Conservation (phyloP, 2,329 filamentous ascomycete genomes). For the Hortaea werneckii region DNA sequence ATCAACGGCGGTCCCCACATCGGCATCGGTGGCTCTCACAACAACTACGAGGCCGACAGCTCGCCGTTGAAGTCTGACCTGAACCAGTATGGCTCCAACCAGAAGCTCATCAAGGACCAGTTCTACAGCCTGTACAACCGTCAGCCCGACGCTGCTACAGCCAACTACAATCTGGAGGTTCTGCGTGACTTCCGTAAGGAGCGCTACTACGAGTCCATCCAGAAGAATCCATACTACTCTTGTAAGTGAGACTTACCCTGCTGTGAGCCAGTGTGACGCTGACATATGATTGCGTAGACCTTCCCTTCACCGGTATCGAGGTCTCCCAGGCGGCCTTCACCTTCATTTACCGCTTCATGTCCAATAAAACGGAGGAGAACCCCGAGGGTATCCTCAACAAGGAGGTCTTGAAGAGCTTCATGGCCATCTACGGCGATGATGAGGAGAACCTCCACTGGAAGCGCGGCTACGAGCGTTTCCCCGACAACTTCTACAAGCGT, state of each 20-base stretch:
- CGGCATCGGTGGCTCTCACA: slow-evolving; percentile 19
- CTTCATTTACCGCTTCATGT: slow-evolving; percentile 30
- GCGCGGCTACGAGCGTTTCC: slow-evolving; percentile 15
- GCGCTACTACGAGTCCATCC: slow-evolving; percentile 21
- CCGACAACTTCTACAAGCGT: slow-evolving; percentile 19
- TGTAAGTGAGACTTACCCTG: slow-evolving; percentile 7
- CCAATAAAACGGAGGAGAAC: slow-evolving; percentile 29
- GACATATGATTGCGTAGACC: too few species aligned
- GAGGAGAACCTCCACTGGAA: slow-evolving; percentile 18
- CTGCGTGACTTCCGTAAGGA: slow-evolving; percentile 18
- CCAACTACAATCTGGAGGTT: slow-evolving; percentile 25
- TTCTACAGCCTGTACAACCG: slow-evolving; percentile 18
- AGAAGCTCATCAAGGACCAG: slow-evolving; percentile 11
- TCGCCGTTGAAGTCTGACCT: slow-evolving; percentile 24
- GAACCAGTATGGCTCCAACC: slow-evolving; percentile 18
- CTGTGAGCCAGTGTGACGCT: too few species aligned
- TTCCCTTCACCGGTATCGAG: slow-evolving; percentile 18
- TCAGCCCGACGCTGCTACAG: slow-evolving; percentile 13
- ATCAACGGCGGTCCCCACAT: slow-evolving; percentile 18
- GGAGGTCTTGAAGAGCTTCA: slow-evolving; percentile 31
- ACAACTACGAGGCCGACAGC: slow-evolving; percentile 27
- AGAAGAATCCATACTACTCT: slow-evolving; percentile 17
- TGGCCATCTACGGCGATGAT: slow-evolving; percentile 24
- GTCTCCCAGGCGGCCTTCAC: slow-evolving; percentile 23
- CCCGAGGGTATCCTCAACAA: slow-evolving; percentile 29